A percentile compares a stretch with the other conserved stretches of the same genome.
phyloP scores from a whole-genome alignment of 2,329 filamentous ascomycete species.

The Pseudonectria buxi region DNA sequence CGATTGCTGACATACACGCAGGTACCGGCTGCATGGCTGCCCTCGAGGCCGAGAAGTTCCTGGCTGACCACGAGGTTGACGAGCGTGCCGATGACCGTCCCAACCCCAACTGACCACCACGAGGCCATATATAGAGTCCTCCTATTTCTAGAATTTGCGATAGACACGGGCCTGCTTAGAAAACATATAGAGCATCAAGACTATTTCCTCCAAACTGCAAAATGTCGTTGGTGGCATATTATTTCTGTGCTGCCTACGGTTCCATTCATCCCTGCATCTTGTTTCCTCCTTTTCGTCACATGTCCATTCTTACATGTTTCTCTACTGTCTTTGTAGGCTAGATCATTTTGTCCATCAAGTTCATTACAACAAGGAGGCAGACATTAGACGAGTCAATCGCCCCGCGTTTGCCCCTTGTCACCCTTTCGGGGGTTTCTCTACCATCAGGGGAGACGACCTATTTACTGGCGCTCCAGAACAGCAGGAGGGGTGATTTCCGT shows the following conservation, averaged over 20 bases:
- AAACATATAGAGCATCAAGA: slow-evolving; percentile 7
- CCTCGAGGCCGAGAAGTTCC: slow-evolving; percentile 89
- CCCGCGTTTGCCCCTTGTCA: not conserved
- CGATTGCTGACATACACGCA: slow-evolving; percentile 25
- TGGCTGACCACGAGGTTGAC: slow-evolving; percentile 63
- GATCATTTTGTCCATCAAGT: not conserved
- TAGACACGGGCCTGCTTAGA: slow-evolving; percentile 18
- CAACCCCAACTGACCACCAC: not conserved
- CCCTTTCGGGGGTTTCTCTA: not conserved
- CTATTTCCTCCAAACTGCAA: too few species aligned
- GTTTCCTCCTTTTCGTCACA: too few species aligned
- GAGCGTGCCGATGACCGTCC: slow-evolving; percentile 10
- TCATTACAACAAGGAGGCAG: too few species aligned
- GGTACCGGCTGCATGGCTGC: slow-evolving; percentile 93
- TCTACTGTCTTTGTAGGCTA: too few species aligned
- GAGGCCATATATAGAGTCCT: too few species aligned
- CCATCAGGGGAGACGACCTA: not conserved
- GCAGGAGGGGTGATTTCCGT: slow-evolving; percentile 47
- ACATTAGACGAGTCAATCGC: too few species aligned
- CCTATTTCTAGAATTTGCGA: slow-evolving; percentile 8
- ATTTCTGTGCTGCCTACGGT: too few species aligned
- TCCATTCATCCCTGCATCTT: too few species aligned
- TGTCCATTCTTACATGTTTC: too few species aligned
- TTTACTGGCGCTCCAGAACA: slow-evolving; percentile 40
- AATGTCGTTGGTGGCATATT: too few species aligned